Percentiles rank a stretch among this genome's conserved stretches.
These are phyloP conservation scores for Saccharum hybrid DNA, from an alignment of 202 grass and related monocot genomes.

Conservation along the genomic window DNA sequence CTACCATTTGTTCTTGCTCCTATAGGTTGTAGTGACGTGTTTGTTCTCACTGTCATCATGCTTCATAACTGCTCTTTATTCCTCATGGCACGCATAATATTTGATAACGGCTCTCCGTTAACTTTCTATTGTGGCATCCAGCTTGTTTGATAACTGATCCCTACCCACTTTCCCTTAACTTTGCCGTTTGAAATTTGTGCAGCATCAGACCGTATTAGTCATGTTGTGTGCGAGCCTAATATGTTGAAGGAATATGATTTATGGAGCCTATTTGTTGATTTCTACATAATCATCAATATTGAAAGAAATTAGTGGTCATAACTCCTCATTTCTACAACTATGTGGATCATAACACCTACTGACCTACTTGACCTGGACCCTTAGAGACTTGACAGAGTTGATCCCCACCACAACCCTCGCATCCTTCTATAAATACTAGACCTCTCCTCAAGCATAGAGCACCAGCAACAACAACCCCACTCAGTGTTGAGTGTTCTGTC, in stretches of 20 bases:
- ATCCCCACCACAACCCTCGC: not conserved
- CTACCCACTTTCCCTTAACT: not conserved
- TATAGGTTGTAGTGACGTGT: not conserved
- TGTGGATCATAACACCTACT: not conserved
- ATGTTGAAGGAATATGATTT: not conserved
- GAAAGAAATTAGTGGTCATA: too few species aligned
- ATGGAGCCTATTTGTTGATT: not conserved
- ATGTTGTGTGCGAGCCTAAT: too few species aligned
- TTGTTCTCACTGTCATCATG: too few species aligned
- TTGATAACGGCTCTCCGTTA: not conserved
- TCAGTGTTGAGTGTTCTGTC: not conserved
- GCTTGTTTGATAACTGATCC: not conserved
- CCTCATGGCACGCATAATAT: not conserved
- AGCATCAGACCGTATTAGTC: not conserved
- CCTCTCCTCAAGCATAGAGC: not conserved
- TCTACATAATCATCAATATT: not conserved
- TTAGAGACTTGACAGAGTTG: not conserved
- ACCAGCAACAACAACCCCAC: not conserved
- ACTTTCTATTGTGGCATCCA: not conserved
- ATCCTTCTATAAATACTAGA: constrained; percentile 15
- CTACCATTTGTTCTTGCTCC: not conserved
- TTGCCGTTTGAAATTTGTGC: not conserved
- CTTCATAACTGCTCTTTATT: not conserved
- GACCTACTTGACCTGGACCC: constrained; percentile 13
- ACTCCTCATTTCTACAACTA: too few species aligned